Evolutionary conservation across 2,329 filamentous ascomycete species (phyloP).

Genomic region (Fusarium miscanthi): DNA sequence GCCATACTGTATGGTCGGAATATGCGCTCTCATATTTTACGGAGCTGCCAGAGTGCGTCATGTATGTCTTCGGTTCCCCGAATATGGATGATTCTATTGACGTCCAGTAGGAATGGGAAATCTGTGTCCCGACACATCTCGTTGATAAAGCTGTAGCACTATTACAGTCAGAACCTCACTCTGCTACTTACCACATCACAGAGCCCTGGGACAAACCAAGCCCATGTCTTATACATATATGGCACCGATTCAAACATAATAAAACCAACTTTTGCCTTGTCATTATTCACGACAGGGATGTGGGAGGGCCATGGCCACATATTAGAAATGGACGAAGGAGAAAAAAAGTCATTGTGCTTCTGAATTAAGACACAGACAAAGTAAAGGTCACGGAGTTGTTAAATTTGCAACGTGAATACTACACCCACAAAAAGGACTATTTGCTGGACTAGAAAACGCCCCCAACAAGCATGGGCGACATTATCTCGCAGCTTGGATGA

Average conservation of each 20-base stretch:
- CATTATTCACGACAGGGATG: background rate
- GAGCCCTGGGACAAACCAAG: background rate
- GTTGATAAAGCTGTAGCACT: background rate
- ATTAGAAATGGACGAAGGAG: no score
- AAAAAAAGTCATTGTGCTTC: no score
- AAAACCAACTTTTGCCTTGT: background rate
- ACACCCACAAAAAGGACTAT: no score
- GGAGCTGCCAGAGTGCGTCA: background rate
- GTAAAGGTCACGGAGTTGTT: no score
- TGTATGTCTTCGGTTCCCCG: background rate
- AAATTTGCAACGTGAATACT: no score
- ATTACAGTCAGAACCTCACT: background rate
- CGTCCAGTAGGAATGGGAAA: background rate
- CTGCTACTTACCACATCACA: fast-evolving
- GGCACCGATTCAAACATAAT: background rate
- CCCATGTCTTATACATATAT: background rate
- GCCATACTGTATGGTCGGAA: background rate
- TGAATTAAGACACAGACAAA: no score
- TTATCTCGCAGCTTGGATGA: background rate
- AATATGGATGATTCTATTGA: fast-evolving
- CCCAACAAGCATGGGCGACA: no score
- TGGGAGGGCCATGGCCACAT: no score
- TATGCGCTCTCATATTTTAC: constrained; percentile 5
- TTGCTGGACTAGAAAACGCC: no score
- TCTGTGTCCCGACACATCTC: background rate